Evolutionary conservation across 2,329 filamentous ascomycete genomes (phyloP), one percentile per base, ranked within the genome.

Genomic region (Fusarium mangiferae): DNA sequence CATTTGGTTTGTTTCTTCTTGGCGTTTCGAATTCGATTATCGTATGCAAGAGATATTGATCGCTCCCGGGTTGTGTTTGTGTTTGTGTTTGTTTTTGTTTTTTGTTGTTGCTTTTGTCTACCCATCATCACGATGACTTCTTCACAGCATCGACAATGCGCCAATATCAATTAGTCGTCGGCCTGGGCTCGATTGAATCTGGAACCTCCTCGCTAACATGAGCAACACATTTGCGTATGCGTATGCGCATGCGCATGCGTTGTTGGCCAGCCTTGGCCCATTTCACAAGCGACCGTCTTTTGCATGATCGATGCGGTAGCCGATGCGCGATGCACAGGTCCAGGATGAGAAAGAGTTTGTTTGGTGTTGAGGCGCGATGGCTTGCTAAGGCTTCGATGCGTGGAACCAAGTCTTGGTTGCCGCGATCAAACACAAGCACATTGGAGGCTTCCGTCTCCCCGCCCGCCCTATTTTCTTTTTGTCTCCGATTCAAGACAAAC

Each of bases 351-450:
- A 36, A 41, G 36, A 44, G 41, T 28, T 68, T 45, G 42, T 49
- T 74, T 74, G 71, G 67, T 74, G 71, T 74, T 74, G 56, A 68
- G 70, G 55, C 44, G 62, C 62, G 71, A 74, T 74, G 71, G 51
- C 67, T 72, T 36, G 58, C 71, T 41, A 28, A 33, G 55, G 57
- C n/a, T 38, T 74, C 72, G 72, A 74, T 73, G 57, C 46, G 56
- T 66, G 52, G 56, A 42, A 52, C 70, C 51, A 26, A 60, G 66
- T 62, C 62, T 68, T 62, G 60, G 36, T 48, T 44, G 33, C 45
- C 36, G 24, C 56, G 62, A 74, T 74, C 72, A 72, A 30, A 33
- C 24, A 57, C 36, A 41, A 30, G 26, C 39, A 35, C 14, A 48
- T 26, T 45, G n/a, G 63, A 39, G 49, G 51, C 48, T 66, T 54